Conservation (phyloP, 495 filamentous ascomycete species). For the Bacidia rubella region DNA sequence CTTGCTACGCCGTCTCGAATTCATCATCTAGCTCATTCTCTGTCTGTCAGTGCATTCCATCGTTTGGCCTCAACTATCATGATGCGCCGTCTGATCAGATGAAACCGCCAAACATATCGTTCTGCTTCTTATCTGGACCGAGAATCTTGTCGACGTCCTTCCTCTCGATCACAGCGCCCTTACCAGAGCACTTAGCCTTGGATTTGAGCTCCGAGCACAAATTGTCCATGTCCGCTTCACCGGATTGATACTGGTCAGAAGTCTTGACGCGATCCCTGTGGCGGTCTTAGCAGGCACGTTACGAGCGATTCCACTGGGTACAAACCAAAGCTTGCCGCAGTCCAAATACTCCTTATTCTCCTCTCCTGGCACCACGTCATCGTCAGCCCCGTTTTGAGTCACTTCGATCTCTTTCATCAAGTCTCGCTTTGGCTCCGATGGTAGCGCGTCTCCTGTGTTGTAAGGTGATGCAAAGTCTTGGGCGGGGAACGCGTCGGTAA, state of each 20-base stretch:
- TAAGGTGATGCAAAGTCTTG: constrained; percentile 65
- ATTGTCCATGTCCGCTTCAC: constrained; percentile 83
- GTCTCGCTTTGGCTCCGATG: constrained; percentile 43
- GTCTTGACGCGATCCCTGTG: constrained; percentile 80
- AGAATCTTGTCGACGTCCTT: constrained; percentile 75
- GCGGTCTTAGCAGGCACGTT: constrained; percentile 17
- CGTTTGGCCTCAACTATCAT: not conserved
- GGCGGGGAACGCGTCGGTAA: constrained; percentile 70
- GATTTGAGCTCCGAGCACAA: constrained; percentile 87
- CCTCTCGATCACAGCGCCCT: constrained; percentile 81
- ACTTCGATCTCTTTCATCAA: constrained; percentile 62
- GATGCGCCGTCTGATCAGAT: not conserved
- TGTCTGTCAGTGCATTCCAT: too few species aligned
- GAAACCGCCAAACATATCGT: constrained; percentile 5
- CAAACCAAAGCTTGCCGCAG: constrained; percentile 87
- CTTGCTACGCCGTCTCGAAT: too few species aligned
- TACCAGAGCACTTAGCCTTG: constrained; percentile 92
- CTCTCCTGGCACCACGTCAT: constrained; percentile 48
- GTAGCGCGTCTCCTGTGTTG: constrained; percentile 42
- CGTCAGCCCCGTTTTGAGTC: constrained; percentile 50
- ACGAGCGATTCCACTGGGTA: not conserved
- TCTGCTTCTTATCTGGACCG: constrained; percentile 28
- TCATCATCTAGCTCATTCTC: too few species aligned
- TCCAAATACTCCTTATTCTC: constrained; percentile 54
- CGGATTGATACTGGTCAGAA: constrained; percentile 73